Base-by-base conservation (phyloP, 495 filamentous ascomycete species). In the Penicillium canariense region DNA sequence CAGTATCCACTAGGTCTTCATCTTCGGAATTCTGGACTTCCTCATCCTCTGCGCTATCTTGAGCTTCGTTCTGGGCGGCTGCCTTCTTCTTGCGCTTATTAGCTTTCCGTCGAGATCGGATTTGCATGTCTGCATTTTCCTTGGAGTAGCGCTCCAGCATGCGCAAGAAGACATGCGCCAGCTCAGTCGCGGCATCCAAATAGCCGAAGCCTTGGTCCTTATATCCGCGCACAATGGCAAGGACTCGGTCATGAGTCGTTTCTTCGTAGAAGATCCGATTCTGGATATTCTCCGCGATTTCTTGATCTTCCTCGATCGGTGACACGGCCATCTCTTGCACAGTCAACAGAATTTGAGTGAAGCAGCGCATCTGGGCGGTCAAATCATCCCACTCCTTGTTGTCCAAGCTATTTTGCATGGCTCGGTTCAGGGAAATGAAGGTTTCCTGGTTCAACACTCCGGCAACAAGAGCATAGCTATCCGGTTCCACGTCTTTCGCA, bases 261-360 rank as follows among this genome's bases (percentile, higher is more conserved):
- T 97, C 91, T 69, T 99, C 95, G 72, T 99, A 97, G 68, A 99
- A 99, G 1, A 99, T 90, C 26, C 95, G 89, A 61, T 87, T 94
- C 48, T 96, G 86, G 34, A 96, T 96, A 57, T 98, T 99, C 62
- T 99, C 93, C 4, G 95, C 95, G 61, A 99, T 97, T 55, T 97
- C 95, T 68, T 95, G 89, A 60, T 99, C 90, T 9, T 97, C 95
- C 56, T 97, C 93, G 22, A 90, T 77, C 0, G 83, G 81, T 0
- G 89, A 93, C 34, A 87, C 81, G 3, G 85, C 76, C 95, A 99
- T 99, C 54, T 96, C 90, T 63, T 97, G 93, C 3, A 97, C 87
- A 0, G 92, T 96, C 35, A 96, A 77, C n/a, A 98, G 77, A 43
- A 86, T 76, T 45, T 82, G 77, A 2, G 79, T 81, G 65, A 96